A percentile compares a stretch with the other conserved stretches of the same genome.
These are phyloP conservation scores for Trichoderma oligosporum DNA, from an alignment of 2,329 filamentous ascomycete genomes.

Conservation along the genomic window DNA sequence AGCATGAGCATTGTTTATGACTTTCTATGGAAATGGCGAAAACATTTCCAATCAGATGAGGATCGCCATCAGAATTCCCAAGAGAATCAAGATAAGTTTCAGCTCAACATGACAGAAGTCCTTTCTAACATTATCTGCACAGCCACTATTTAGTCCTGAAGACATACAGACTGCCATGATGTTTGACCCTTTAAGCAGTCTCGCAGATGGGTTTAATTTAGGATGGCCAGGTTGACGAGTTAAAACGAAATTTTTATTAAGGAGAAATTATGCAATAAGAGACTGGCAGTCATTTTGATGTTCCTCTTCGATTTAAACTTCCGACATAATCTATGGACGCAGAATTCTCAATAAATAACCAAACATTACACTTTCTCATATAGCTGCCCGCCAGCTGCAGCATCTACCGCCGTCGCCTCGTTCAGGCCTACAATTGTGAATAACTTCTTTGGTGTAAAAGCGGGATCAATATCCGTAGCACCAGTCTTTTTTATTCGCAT, in stretches of 20 bases:
- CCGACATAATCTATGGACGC: not conserved
- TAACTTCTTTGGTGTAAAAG: slow-evolving; percentile 44
- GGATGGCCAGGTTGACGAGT: slow-evolving; percentile 1
- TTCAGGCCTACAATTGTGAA: slow-evolving; percentile 52
- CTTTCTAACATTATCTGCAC: not conserved
- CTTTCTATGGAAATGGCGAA: slow-evolving; percentile 6
- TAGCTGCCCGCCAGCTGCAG: slow-evolving; percentile 23
- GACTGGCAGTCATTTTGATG: not conserved
- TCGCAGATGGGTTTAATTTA: slow-evolving; percentile 7
- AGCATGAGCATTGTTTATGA: slow-evolving; percentile 16
- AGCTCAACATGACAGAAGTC: not conserved
- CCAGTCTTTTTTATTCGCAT: slow-evolving; percentile 40
- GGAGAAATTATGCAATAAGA: not conserved
- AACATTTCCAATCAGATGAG: slow-evolving; percentile 1
- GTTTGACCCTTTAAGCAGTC: slow-evolving; percentile 8
- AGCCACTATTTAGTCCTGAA: not conserved
- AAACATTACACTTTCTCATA: slow-evolving; percentile 1
- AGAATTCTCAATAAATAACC: not conserved
- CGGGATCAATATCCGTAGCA: slow-evolving; percentile 37
- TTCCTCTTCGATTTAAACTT: not conserved
- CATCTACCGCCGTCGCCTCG: slow-evolving; percentile 48
- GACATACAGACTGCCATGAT: slow-evolving; percentile 13
- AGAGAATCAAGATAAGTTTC: slow-evolving; percentile 6
- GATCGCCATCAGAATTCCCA: not conserved
- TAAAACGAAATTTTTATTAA: too few relatives aligned